A percentile compares a stretch with the other conserved stretches of the same genome.
Evolutionary conservation across 306 rosid species (phyloP).

Genomic region (Begonia loranthoides): DNA sequence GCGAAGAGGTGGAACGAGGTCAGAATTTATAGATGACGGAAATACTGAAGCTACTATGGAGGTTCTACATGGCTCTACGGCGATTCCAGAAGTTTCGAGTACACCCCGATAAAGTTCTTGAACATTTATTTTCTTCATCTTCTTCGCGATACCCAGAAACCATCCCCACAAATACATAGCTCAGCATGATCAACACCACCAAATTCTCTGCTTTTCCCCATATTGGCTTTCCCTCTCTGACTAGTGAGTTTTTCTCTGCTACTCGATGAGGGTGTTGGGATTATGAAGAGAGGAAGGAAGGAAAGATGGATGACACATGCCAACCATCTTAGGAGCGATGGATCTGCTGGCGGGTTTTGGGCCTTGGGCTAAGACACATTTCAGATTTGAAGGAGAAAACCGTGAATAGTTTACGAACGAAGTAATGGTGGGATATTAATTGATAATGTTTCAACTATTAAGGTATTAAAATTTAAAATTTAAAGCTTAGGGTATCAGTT

Average conservation of each 20-base stretch:
- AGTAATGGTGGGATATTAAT: too few relatives aligned
- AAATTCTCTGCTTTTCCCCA: slow-evolving; percentile 31
- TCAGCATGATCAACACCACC: slow-evolving; percentile 35
- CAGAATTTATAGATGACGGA: too few relatives aligned
- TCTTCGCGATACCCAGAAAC: slow-evolving; percentile 21
- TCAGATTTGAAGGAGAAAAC: slow-evolving; percentile 15
- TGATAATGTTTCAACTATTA: too few relatives aligned
- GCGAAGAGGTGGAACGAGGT: too few relatives aligned
- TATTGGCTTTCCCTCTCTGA: slow-evolving; percentile 7
- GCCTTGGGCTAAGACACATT: slow-evolving; percentile 47
- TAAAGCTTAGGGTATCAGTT: too few relatives aligned
- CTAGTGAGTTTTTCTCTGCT: background rate
- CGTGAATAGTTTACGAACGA: too few relatives aligned
- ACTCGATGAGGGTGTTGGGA: slow-evolving; percentile 1
- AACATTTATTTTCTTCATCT: slow-evolving; percentile 1
- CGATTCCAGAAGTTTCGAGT: too few relatives aligned
- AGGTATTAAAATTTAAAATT: too few relatives aligned
- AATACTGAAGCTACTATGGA: too few relatives aligned
- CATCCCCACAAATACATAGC: slow-evolving; percentile 30
- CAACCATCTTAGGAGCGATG: slow-evolving; percentile 26
- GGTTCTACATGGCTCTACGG: too few relatives aligned
- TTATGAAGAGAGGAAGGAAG: slow-evolving; percentile 18
- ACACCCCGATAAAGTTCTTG: too few relatives aligned
- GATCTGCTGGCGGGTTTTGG: slow-evolving; percentile 34
- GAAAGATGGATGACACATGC: slow-evolving; percentile 24